These are phyloP conservation scores for Ophiostoma montium DNA, from an alignment of 2,329 filamentous ascomycete species.

Conservation along the genomic window DNA sequence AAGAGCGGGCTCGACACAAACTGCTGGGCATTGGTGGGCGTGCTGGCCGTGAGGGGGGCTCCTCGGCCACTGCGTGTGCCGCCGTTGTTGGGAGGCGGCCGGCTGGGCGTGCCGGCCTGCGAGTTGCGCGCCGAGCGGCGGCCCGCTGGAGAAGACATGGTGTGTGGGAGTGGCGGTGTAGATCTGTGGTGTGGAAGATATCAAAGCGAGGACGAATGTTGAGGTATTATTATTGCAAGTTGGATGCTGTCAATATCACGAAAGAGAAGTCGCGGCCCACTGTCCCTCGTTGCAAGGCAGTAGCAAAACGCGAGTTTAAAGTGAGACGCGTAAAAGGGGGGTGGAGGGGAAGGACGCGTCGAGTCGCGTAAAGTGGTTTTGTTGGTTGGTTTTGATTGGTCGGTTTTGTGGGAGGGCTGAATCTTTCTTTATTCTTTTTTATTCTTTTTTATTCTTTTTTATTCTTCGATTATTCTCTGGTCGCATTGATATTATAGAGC, in stretches of 20 bases:
- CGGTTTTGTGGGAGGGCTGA: no score
- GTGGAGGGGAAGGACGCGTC: slow-evolving; percentile 13
- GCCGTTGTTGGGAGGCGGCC: background rate
- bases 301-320: slow-evolving; percentile 12
- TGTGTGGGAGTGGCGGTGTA: slow-evolving; percentile 12
- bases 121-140: slow-evolving; percentile 40
- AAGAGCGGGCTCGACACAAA: slow-evolving; percentile 70
- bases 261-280: slow-evolving; percentile 8
- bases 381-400: background rate
- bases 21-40: slow-evolving; percentile 21
- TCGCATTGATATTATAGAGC: no score
- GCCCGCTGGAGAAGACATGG: slow-evolving; percentile 45
- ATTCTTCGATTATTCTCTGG: no score
- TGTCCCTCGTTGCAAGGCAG: background rate
- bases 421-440: no score
- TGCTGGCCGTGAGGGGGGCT: background rate
- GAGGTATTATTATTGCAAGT: no score
- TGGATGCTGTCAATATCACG: background rate
- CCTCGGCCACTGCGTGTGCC: no score
- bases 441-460: no score
- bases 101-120: slow-evolving; percentile 33
- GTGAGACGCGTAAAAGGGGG: slow-evolving; percentile 14
- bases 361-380: slow-evolving; percentile 29
- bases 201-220: no score
- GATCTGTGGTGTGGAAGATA: no score